A percentile compares a stretch with the other conserved stretches of the same genome.
These are phyloP conservation scores for Saccharomycopsis fodiens DNA, from an alignment of 805 yeast species.

Conservation along the genomic window DNA sequence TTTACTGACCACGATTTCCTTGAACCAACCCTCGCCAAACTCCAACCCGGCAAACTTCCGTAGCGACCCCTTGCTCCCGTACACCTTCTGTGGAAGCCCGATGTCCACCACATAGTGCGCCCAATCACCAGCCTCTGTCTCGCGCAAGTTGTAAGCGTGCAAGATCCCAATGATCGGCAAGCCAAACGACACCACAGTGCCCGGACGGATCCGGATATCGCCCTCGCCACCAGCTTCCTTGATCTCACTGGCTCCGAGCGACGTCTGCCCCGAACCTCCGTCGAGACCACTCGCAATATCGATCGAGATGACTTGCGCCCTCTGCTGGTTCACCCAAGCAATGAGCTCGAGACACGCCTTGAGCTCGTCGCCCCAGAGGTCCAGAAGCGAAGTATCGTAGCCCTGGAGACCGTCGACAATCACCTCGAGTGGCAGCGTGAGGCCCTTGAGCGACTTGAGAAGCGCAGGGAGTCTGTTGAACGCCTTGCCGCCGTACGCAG, in stretches of 20 bases:
- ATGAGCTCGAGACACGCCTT: constrained; percentile 38
- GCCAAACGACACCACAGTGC: constrained; percentile 63
- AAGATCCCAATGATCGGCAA: constrained; percentile 60
- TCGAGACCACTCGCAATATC: constrained; percentile 82
- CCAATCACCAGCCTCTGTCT: constrained; percentile 40
- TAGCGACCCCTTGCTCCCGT: constrained; percentile 31
- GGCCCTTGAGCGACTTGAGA: constrained; percentile 32
- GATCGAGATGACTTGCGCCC: constrained; percentile 49
- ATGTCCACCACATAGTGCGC: constrained; percentile 58
- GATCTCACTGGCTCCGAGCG: constrained; percentile 12
- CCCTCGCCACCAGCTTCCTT: constrained; percentile 23
- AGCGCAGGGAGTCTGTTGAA: constrained; percentile 32
- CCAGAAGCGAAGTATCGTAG: constrained; percentile 60
- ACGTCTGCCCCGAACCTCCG: constrained; percentile 62
- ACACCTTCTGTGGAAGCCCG: constrained; percentile 60
- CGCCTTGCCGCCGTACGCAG: constrained; percentile 64
- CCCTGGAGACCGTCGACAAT: constrained; percentile 84
- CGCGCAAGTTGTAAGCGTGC: constrained; percentile 52
- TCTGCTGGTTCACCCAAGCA: constrained; percentile 55
- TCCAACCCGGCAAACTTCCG: constrained; percentile 38
- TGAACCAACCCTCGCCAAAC: constrained; percentile 15
- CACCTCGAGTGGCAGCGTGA: constrained; percentile 71
- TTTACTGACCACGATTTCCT: constrained; percentile 4
- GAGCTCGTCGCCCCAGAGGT: constrained; percentile 37
- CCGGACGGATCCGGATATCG: constrained; percentile 36